phyloP scores from a whole-genome alignment of 2,329 filamentous ascomycete genomes.

The Colletotrichum cuscutae region DNA sequence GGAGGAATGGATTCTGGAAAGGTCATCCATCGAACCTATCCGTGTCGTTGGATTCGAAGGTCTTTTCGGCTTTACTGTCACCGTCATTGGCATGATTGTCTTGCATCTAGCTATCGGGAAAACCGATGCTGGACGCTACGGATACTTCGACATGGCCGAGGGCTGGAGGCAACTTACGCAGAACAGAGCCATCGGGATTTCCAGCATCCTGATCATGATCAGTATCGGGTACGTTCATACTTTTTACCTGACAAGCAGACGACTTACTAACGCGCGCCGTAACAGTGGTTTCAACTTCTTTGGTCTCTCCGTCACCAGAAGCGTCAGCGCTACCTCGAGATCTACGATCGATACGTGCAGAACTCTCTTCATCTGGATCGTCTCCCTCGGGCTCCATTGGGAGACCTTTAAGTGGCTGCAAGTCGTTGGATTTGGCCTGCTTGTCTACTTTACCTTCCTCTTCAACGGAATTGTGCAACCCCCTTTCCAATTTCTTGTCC shows the following conservation, averaged over 20 bases:
- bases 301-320: slow-evolving; percentile 90
- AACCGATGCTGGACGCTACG: slow-evolving; percentile 77
- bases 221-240: slow-evolving; percentile 81
- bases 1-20: slow-evolving; percentile 89
- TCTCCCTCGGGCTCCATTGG: slow-evolving; percentile 93
- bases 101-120: slow-evolving; percentile 82
- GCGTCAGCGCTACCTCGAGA: slow-evolving; percentile 89
- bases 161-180: slow-evolving; percentile 84
- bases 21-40: slow-evolving; percentile 77
- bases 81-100: slow-evolving; percentile 80
- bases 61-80: slow-evolving; percentile 86
- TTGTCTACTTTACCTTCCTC: slow-evolving; percentile 96
- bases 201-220: slow-evolving; percentile 93
- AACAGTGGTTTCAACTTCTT: slow-evolving; percentile 97
- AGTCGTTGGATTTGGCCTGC: slow-evolving; percentile 84
- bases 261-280: slow-evolving; percentile 22
- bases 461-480: slow-evolving; percentile 95
- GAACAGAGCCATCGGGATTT: slow-evolving; percentile 76
- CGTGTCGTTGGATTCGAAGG: slow-evolving; percentile 97
- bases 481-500: slow-evolving; percentile 76
- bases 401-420: slow-evolving; percentile 98
- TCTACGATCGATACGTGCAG: slow-evolving; percentile 98
- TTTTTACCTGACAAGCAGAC: not conserved
- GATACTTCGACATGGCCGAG: slow-evolving; percentile 91
- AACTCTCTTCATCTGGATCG: slow-evolving; percentile 97